Conservation (phyloP, 2,329 filamentous ascomycete genomes). For the Sarocladiaceae sp. region DNA sequence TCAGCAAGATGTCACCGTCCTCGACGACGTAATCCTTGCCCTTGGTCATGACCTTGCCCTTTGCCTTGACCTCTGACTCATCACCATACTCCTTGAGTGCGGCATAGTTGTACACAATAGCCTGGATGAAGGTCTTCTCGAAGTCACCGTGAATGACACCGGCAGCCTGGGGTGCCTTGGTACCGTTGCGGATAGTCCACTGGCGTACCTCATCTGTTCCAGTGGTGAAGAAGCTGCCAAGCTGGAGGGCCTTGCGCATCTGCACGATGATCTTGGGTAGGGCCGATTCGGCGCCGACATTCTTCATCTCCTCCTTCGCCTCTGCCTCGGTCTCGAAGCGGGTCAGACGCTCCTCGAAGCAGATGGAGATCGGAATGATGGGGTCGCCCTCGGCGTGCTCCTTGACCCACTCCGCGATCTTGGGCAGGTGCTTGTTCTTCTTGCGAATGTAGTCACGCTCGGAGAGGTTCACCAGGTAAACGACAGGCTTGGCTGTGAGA, state of each 20-base stretch:
- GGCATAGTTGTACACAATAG: conserved; percentile 85
- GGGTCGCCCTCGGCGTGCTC: conserved; percentile 82
- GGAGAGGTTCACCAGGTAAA: conserved; percentile 94
- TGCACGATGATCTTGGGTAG: conserved; percentile 87
- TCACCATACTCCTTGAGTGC: conserved; percentile 82
- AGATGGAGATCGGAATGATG: conserved; percentile 88
- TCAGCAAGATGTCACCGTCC: conserved; percentile 77
- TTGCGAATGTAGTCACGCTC: conserved; percentile 97
- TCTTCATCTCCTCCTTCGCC: conserved; percentile 83
- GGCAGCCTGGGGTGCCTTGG: conserved; percentile 94
- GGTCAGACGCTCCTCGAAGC: conserved; percentile 87
- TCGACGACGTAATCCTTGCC: conserved; percentile 94
- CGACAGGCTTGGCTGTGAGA: conserved; percentile 92
- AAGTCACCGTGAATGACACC: conserved; percentile 99
- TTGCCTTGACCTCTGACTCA: conserved; percentile 82
- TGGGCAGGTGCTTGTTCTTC: conserved; percentile 98
- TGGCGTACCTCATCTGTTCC: conserved; percentile 95
- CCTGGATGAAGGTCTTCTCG: conserved; percentile 99
- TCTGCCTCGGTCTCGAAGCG: conserved; percentile 74
- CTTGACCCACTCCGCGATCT: conserved; percentile 95
- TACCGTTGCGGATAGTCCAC: conserved; percentile 95
- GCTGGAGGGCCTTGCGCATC: conserved; percentile 88
- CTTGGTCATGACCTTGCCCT: conserved; percentile 97
- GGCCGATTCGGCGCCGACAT: conserved; percentile 77
- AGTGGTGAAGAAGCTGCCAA: conserved; percentile 96